Base-by-base conservation (phyloP, 169 alveolate species). In the Plasmodium vivax region DNA sequence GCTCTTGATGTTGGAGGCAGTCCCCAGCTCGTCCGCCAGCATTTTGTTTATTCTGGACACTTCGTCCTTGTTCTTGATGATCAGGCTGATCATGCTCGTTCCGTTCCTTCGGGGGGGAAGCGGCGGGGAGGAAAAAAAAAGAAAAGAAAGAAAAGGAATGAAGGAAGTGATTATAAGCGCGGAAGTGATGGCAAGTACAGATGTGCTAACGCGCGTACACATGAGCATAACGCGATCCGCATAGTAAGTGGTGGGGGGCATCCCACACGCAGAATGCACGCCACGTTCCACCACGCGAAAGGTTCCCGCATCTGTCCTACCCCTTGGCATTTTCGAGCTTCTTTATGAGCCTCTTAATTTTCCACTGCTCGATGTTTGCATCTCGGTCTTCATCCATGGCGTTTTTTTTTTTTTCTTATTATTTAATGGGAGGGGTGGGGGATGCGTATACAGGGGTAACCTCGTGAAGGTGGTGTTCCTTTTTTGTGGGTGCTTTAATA, bases 1-100 rank as follows among this genome's bases (percentile, higher is more conserved):
- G 71, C 99, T 98, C 95, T 99, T 99, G 83, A 99, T 99, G 95
- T 98, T 98, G 23, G 99, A 97, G 7, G 99, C 99, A 27, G 99
- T 98, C 34, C 99, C 99, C 68, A 96, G 96, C 95, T 99, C 99
- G 27, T 98, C 99, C 4, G 98, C 98, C 30, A 99, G 97, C 99
- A 98, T 97, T 94, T 98, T 98, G 79, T 97, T 97, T 68, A 97
- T 97, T 80, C 99, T 97, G 34, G 99, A 95, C 58, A 99, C 98
- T 94, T 99, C 99, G 75, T 99, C 99, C 96, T 98, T 98, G 27
- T 99, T 99, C 72, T 99, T 98, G 56, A 99, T 98, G 36, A 99
- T 98, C 51, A 99, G 93, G 58, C 99, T 98, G 84, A 99, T 99
- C 99, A 99, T 99, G 82, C 99, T 98, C 9, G 99, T 99, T 87